Conservation (phyloP, 805 yeast species). For the Candida coquimbonensis region DNA sequence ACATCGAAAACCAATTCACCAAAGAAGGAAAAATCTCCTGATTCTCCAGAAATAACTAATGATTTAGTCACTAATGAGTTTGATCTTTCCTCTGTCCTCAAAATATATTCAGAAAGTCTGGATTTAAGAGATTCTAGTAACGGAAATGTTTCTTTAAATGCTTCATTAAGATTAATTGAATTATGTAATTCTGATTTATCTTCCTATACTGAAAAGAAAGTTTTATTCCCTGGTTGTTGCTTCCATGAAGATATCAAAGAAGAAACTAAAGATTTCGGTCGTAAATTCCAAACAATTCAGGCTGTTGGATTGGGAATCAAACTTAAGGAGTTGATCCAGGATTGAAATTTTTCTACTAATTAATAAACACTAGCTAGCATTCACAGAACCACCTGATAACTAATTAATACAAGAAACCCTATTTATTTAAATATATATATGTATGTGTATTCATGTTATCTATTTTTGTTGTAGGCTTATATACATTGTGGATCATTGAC, state of each 20-base stretch:
- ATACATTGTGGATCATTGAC: too few relatives aligned
- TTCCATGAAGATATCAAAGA: neutral
- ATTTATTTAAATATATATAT: too few relatives aligned
- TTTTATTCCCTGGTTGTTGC: slow-evolving; percentile 5
- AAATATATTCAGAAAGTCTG: neutral
- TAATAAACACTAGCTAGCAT: too few relatives aligned
- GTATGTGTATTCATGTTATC: too few relatives aligned
- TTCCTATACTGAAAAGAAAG: too few relatives aligned
- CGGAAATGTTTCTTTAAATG: neutral
- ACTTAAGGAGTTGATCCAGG: slow-evolving; percentile 4
- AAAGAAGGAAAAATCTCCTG: neutral
- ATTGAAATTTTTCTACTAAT: too few relatives aligned
- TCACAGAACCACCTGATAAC: too few relatives aligned
- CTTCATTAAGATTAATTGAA: neutral
- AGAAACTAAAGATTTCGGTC: neutral
- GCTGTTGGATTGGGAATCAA: slow-evolving; percentile 9
- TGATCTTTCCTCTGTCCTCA: neutral
- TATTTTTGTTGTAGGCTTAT: too few relatives aligned
- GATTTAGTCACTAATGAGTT: neutral
- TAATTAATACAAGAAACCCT: too few relatives aligned
- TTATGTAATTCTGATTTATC: neutral
- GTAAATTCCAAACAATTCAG: slow-evolving; percentile 3
- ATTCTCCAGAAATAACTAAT: too few relatives aligned
- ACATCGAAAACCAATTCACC: neutral
- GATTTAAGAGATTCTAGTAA: too few relatives aligned